phyloP scores from a whole-genome alignment of 306 rosid species.

The Rubus parviflorus region DNA sequence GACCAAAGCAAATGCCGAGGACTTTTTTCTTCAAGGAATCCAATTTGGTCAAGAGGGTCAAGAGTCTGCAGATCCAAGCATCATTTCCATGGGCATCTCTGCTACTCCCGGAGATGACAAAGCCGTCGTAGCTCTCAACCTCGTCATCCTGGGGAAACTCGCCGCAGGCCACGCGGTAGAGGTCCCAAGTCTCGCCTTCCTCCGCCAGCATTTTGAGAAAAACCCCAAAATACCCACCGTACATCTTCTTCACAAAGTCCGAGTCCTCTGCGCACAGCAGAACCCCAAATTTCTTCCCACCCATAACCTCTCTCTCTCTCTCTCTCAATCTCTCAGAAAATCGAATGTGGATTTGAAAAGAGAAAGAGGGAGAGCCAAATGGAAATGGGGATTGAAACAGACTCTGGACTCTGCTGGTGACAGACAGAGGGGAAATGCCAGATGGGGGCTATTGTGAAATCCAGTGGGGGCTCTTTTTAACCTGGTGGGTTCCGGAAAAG shows the following conservation, averaged over 20 bases:
- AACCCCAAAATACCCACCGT: slow-evolving; percentile 82
- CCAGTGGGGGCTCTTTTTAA: slow-evolving; percentile 1
- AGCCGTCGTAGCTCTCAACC: slow-evolving; percentile 50
- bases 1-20: slow-evolving; percentile 90
- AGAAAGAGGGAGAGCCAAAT: neutral
- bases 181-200: slow-evolving; percentile 76
- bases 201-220: slow-evolving; percentile 64
- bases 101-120: slow-evolving; percentile 83
- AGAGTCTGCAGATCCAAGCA: slow-evolving; percentile 67
- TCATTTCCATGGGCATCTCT: slow-evolving; percentile 78
- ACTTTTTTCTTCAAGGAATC: slow-evolving; percentile 57
- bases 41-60: slow-evolving; percentile 45
- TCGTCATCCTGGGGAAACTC: slow-evolving; percentile 56
- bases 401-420: neutral
- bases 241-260: slow-evolving; percentile 63
- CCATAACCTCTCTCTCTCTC: slow-evolving; percentile 6
- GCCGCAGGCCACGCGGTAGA: slow-evolving; percentile 53
- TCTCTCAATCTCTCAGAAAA: neutral
- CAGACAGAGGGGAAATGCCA: neutral
- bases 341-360: neutral
- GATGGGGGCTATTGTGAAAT: neutral
- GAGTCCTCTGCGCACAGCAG: slow-evolving; percentile 84
- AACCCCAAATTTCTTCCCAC: slow-evolving; percentile 48
- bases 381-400: neutral
- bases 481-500: slow-evolving; percentile 7